phyloP scores from a whole-genome alignment of 306 rosid species.

The Potentilla sterilis region DNA sequence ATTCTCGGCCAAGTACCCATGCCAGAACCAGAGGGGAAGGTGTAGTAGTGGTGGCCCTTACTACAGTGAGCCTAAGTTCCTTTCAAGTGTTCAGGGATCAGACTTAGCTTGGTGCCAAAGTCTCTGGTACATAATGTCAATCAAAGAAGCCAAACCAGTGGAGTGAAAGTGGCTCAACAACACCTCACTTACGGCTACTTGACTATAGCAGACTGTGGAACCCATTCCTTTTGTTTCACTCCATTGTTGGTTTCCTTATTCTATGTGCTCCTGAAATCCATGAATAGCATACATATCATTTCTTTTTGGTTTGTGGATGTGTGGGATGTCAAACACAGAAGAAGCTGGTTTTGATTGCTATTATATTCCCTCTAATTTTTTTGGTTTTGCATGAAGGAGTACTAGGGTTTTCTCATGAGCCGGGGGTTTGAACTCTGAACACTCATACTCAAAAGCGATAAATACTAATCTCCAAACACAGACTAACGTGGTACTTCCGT shows the following conservation, averaged over 20 bases:
- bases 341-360: not conserved
- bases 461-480: not conserved
- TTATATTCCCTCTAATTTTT: not conserved
- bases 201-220: not conserved
- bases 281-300: not conserved
- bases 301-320: not conserved
- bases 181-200: not conserved
- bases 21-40: not conserved
- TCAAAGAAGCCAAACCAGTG: not conserved
- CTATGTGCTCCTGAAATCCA: constrained; percentile 4
- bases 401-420: not conserved
- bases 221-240: constrained; percentile 9
- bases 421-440: too few species aligned
- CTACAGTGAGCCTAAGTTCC: not conserved
- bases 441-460: too few species aligned
- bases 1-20: constrained; percentile 1
- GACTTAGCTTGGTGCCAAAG: not conserved
- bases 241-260: not conserved
- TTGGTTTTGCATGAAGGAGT: not conserved
- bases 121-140: constrained; percentile 3
- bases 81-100: not conserved
- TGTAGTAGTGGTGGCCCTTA: not conserved
- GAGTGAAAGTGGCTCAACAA: not conserved
- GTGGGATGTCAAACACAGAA: not conserved
- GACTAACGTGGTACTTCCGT: not conserved